Conservation (phyloP, 768 basidiomycete species). For the Auricularia cornea region DNA sequence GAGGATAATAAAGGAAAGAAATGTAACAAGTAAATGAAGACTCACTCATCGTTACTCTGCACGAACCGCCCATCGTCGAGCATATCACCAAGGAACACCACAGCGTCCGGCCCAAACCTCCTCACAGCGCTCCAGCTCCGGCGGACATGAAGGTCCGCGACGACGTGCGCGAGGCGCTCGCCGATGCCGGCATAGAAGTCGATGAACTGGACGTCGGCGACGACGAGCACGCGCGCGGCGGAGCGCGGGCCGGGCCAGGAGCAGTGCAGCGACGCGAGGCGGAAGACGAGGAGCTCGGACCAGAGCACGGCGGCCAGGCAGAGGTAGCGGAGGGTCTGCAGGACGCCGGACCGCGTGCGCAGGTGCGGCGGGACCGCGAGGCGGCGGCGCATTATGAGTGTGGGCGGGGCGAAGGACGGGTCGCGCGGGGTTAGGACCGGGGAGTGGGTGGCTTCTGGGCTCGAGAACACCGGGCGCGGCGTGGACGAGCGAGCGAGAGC, state of each 20-base stretch:
- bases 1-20: too few relatives aligned
- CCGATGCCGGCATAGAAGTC: constrained; percentile 67
- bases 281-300: not conserved
- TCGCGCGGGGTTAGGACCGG: too few relatives aligned
- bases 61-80: constrained; percentile 72
- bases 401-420: too few relatives aligned
- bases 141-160: constrained; percentile 76
- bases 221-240: constrained; percentile 59
- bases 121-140: constrained; percentile 74
- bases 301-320: not conserved
- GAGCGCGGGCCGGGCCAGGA: constrained; percentile 15
- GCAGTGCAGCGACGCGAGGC: not conserved
- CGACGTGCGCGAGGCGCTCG: constrained; percentile 48
- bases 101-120: constrained; percentile 47
- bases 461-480: too few relatives aligned
- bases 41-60: constrained; percentile 64
- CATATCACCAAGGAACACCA: constrained; percentile 88
- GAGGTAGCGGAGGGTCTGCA: not conserved
- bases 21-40: too few relatives aligned
- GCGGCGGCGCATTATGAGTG: not conserved
- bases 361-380: not conserved
- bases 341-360: too few relatives aligned
- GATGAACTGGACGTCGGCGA: constrained; percentile 85
- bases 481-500: too few relatives aligned
- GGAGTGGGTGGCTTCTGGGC: too few relatives aligned